These are phyloP conservation scores for Adansonia gregorii DNA, from an alignment of 441 rosid species.

Conservation along the genomic window DNA sequence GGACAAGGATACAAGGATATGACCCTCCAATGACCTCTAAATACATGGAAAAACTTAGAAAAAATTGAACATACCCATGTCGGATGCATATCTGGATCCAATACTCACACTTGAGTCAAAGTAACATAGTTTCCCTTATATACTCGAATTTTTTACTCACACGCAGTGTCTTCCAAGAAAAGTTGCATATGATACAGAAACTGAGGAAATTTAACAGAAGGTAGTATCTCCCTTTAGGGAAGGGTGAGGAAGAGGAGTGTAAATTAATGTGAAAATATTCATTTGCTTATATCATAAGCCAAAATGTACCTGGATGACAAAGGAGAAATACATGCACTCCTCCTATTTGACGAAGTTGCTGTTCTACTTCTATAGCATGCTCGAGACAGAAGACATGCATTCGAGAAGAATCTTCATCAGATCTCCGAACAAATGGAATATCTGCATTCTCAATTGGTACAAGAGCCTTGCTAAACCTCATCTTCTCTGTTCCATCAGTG, in stretches of 20 bases:
- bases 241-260: neutral
- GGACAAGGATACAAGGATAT: no score
- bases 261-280: neutral
- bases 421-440: conserved; percentile 46
- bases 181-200: neutral
- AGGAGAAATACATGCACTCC: conserved; percentile 79
- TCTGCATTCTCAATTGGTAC: conserved; percentile 32
- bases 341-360: conserved; percentile 74
- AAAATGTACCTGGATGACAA: conserved; percentile 83
- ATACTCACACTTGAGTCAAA: no score
- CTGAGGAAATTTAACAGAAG: neutral
- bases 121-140: no score
- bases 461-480: conserved; percentile 36
- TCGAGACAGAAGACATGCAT: conserved; percentile 95
- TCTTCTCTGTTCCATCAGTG: conserved; percentile 36
- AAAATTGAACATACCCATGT: no score
- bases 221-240: neutral
- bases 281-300: neutral
- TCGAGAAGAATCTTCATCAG: conserved; percentile 80
- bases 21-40: no score
- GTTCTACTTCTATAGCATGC: conserved; percentile 93
- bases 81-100: no score
- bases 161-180: neutral
- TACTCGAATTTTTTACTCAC: neutral
- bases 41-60: no score